A percentile compares a stretch with the other conserved stretches of the same genome.
Evolutionary conservation across 768 basidiomycete genomes (phyloP).

Genomic region (Boletus vermiculosoides): DNA sequence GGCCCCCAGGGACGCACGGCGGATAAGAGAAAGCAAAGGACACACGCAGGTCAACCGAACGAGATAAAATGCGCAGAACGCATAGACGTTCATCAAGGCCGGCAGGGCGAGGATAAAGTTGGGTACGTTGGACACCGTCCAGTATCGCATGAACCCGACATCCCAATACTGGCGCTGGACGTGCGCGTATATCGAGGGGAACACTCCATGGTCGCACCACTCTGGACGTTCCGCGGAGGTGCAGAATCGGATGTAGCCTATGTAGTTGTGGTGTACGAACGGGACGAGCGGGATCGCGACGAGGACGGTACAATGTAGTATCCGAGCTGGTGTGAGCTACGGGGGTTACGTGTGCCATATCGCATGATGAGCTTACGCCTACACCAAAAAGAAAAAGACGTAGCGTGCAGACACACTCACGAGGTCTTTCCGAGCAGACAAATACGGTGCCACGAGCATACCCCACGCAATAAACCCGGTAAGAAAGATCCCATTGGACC

Average conservation of each 20-base stretch:
- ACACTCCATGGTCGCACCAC: conserved; percentile 59
- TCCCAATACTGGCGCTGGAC: conserved; percentile 89
- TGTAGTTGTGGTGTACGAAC: conserved; percentile 68
- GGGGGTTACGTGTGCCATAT: neutral
- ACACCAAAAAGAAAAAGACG: neutral
- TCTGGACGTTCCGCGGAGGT: conserved; percentile 20
- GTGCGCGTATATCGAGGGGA: conserved; percentile 78
- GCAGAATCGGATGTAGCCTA: conserved; percentile 72
- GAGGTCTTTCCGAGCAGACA: conserved; percentile 35
- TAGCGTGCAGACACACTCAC: conserved; percentile 16
- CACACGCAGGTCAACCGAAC: conserved; percentile 1
- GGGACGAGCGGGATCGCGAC: conserved; percentile 55
- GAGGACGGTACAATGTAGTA: conserved; percentile 41
- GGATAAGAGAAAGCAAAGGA: neutral
- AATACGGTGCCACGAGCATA: conserved; percentile 52
- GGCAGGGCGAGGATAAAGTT: conserved; percentile 84
- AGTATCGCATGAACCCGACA: conserved; percentile 82
- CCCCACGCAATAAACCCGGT: conserved; percentile 81
- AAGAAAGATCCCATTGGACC: conserved; percentile 77
- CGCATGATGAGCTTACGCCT: neutral
- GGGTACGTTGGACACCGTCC: conserved; percentile 78
- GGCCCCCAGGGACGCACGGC: neutral
- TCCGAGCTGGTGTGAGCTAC: conserved; percentile 36
- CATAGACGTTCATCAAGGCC: conserved; percentile 51
- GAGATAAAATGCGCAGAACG: conserved; percentile 29